Percentiles rank a stretch among this genome's conserved stretches.
These are phyloP conservation scores for Arthrobotrys musiformis DNA, from an alignment of 2,329 filamentous ascomycete species.

Conservation along the genomic window DNA sequence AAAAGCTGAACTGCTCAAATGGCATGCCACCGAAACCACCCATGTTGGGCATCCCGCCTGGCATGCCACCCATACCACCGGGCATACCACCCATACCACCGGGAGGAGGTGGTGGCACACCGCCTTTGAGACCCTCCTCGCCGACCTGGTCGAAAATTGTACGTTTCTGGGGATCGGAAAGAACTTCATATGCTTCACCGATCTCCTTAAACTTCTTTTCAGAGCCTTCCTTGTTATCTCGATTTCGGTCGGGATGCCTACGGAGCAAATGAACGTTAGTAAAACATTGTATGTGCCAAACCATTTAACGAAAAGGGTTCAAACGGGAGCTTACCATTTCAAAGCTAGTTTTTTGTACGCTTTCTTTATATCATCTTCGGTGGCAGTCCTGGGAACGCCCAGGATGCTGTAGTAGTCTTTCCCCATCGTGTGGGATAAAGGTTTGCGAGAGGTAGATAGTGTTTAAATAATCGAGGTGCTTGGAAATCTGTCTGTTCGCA, in stretches of 20 bases:
- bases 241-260: constrained; percentile 80
- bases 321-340: constrained; percentile 59
- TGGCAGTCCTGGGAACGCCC: constrained; percentile 83
- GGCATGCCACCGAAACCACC: constrained; percentile 75
- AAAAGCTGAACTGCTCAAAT: constrained; percentile 65
- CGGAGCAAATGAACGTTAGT: constrained; percentile 20
- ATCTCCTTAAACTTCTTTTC: constrained; percentile 93
- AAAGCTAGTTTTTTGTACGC: constrained; percentile 96
- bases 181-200: constrained; percentile 76
- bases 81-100: constrained; percentile 21
- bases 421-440: constrained; percentile 68
- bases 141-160: constrained; percentile 82
- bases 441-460: background rate
- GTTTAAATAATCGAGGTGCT: background rate
- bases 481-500: constrained; percentile 13
- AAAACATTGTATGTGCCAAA: constrained; percentile 73
- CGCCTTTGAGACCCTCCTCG: constrained; percentile 93
- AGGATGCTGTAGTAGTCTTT: constrained; percentile 99
- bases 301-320: background rate
- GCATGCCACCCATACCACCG: constrained; percentile 77
- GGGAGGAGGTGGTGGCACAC: constrained; percentile 61
- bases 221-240: constrained; percentile 81
- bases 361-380: constrained; percentile 91
- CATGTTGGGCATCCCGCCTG: constrained; percentile 70
- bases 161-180: constrained; percentile 82